Base-by-base conservation (phyloP, 768 basidiomycete genomes). In the Termitomyces sp. region DNA sequence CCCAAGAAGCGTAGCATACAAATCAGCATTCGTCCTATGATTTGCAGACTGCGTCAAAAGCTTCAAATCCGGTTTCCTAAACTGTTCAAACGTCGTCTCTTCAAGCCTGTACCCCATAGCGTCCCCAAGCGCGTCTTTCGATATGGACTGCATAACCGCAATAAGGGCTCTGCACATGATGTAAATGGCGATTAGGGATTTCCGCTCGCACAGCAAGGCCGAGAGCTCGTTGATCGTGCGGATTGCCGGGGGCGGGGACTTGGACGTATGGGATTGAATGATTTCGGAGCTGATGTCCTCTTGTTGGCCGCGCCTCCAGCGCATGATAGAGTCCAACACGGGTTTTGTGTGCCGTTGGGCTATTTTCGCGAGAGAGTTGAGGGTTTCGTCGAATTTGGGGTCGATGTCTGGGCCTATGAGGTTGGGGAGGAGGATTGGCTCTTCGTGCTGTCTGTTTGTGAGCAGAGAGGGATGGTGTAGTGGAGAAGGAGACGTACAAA, bases 151-250 rank as follows among this genome's bases (percentile, higher is more conserved):
- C 58, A 96, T 81, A 13, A 95, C 84, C 2, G 84, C 86, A 32
- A 94, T 87, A 20, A 96, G 80, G 4, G 91, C 89, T 55, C 94
- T 85, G 69, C 92, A 95, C 86, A 94, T 89, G 69, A 98, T 86
- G 70, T 94, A 96, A 42, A 91, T 89, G 0, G 92, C 87, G 7
- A 92, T 89, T 4, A 96, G 80, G n/a, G 86, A 84, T 70, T 88
- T 88, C 35, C 89, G 86, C 70, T 91, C 91, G 59, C 80, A 82
- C 49, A 89, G 72, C n/a, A 86, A 68, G 35, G 73, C 75, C 0
- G 81, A 75, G 18, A 81, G 73, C 59, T 89, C 86, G 46, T 78
- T 75, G 40, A 75, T 60, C 35, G 64, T 63, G 16, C 79, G 78
- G 39, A 65, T 69, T 32, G 55, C 74, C 53, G 45, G 73, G 35